phyloP scores from a whole-genome alignment of 2,329 filamentous ascomycete genomes.

The Dothiorella sarmentorum region DNA sequence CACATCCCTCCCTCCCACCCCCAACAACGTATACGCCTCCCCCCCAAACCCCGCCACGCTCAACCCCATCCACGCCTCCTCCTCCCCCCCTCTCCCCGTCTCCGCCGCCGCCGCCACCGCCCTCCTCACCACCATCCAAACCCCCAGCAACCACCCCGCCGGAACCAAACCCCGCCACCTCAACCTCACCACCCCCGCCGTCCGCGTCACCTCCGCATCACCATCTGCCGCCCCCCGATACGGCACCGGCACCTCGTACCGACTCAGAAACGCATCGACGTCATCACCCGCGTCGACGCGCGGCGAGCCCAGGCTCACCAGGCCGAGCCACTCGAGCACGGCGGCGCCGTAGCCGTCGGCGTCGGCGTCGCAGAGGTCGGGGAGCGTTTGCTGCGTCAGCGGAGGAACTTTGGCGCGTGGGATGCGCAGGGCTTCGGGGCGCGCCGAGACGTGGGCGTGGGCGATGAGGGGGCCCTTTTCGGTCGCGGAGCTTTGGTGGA shows the following conservation, averaged over 20 bases:
- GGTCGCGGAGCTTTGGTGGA: constrained; percentile 30
- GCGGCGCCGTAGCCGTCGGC: constrained; percentile 63
- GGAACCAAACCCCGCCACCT: constrained; percentile 45
- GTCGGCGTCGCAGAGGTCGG: constrained; percentile 53
- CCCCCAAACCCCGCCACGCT: constrained; percentile 31
- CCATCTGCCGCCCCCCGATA: constrained; percentile 6
- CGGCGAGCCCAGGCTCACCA: constrained; percentile 65
- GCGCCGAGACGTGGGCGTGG: constrained; percentile 4
- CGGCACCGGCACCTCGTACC: constrained; percentile 59
- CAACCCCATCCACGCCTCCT: constrained; percentile 31
- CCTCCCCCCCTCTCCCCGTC: constrained; percentile 18
- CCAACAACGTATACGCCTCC: constrained; percentile 31
- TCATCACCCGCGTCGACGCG: constrained; percentile 55
- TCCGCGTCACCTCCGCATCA: constrained; percentile 2
- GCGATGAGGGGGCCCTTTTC: neutral
- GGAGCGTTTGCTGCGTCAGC: constrained; percentile 24
- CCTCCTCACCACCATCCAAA: constrained; percentile 29
- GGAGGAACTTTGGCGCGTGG: constrained; percentile 25
- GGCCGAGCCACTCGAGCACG: constrained; percentile 70
- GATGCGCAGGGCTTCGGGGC: constrained; percentile 31
- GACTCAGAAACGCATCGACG: constrained; percentile 66
- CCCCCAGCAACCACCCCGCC: constrained; percentile 30
- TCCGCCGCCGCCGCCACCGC: constrained; percentile 25
- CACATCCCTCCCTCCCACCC: constrained; percentile 32
- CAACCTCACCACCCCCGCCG: constrained; percentile 33